Evolutionary conservation across 441 rosid species (phyloP).

Genomic region (Gossypium lobatum): DNA sequence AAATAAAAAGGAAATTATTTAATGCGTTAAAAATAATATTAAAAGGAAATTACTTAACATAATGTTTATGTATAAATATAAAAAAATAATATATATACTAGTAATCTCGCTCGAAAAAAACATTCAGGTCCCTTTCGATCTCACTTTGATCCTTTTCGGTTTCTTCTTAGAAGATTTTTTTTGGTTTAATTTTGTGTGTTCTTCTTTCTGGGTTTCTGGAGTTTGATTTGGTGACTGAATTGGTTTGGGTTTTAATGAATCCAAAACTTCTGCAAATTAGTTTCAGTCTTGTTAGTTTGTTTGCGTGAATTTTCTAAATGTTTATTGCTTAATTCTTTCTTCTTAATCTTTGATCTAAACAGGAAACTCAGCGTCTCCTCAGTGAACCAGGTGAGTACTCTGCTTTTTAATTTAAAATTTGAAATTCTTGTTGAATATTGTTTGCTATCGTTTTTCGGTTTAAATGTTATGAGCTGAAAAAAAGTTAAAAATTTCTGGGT

Average conservation of each 20-base stretch:
- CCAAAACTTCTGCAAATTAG: not conserved
- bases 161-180: not conserved
- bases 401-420: not conserved
- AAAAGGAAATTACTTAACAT: too few relatives aligned
- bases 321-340: not conserved
- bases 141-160: constrained; percentile 12
- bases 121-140: constrained; percentile 61
- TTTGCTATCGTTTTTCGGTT: too few relatives aligned
- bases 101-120: constrained; percentile 85
- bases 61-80: too few relatives aligned
- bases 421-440: not conserved
- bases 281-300: not conserved
- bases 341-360: constrained; percentile 12
- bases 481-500: not conserved
- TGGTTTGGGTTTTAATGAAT: not conserved
- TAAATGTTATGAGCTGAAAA: too few relatives aligned
- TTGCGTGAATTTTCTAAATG: not conserved
- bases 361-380: constrained; percentile 97
- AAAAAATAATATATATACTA: not conserved
- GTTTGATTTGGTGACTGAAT: not conserved
- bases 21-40: too few relatives aligned
- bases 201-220: not conserved
- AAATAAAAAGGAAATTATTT: too few relatives aligned
- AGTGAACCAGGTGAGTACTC: constrained; percentile 78
- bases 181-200: too few relatives aligned